Conservation (phyloP, 352 stramenopile species). For the Pythium insidiosum region DNA sequence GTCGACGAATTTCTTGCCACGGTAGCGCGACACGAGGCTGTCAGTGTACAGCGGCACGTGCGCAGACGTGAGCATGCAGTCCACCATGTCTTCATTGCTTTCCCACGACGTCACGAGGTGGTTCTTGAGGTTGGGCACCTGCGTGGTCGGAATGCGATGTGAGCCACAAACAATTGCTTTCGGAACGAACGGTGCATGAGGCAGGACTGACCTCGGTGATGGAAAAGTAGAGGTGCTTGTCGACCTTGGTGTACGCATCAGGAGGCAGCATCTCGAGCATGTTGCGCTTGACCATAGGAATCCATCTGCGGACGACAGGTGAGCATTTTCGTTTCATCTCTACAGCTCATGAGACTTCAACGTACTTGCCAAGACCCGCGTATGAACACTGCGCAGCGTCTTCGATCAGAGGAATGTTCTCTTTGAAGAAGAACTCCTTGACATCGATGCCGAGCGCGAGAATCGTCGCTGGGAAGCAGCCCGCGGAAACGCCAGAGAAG, state of each 20-base stretch:
- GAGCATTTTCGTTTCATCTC: too few species aligned
- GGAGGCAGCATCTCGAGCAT: constrained; percentile 49
- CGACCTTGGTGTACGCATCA: constrained; percentile 50
- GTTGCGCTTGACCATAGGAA: constrained; percentile 59
- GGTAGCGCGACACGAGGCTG: constrained; percentile 48
- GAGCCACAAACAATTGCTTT: neutral
- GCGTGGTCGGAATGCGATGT: neutral
- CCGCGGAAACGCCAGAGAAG: constrained; percentile 71
- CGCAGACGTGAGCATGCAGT: constrained; percentile 70
- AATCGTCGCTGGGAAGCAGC: constrained; percentile 63
- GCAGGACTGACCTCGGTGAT: constrained; percentile 36
- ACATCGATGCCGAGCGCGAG: constrained; percentile 57
- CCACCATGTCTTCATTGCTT: constrained; percentile 78
- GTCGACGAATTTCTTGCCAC: constrained; percentile 67
- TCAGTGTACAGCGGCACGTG: constrained; percentile 73
- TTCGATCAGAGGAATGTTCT: constrained; percentile 70
- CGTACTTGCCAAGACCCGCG: constrained; percentile 50
- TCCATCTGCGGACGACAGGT: constrained; percentile 49
- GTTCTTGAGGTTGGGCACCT: constrained; percentile 51
- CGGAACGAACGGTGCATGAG: neutral
- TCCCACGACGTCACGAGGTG: constrained; percentile 61
- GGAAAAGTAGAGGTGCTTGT: constrained; percentile 74
- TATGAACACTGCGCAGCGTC: constrained; percentile 44
- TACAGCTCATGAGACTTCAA: too few species aligned
- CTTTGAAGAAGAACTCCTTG: constrained; percentile 81